Evolutionary conservation across 208 protist species (phyloP).

Genomic region (Trypanosoma melophagium): DNA sequence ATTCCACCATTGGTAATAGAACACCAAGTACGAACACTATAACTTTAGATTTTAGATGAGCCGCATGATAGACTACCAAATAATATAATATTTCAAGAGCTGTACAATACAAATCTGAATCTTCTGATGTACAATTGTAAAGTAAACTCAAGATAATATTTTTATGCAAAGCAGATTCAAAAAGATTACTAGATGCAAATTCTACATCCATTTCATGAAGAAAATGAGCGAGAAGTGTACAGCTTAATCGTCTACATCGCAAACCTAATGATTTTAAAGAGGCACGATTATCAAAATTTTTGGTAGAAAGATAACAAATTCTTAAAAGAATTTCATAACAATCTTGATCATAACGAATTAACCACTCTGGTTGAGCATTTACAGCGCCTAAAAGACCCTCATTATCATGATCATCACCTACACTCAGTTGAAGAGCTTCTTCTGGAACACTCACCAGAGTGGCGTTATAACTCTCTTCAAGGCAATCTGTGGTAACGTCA

Average conservation of each 20-base stretch:
- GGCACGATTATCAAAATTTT: neutral
- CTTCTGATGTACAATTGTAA: slow-evolving; percentile 9
- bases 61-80: neutral
- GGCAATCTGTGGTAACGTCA: no score
- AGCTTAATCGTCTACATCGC: slow-evolving; percentile 9
- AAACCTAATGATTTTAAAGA: slow-evolving; percentile 1
- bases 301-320: neutral
- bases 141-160: slow-evolving; percentile 9
- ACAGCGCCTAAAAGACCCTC: no score
- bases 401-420: no score
- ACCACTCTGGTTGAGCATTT: neutral
- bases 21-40: slow-evolving; percentile 17
- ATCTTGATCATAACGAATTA: neutral
- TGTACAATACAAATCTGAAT: slow-evolving; percentile 3
- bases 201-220: neutral
- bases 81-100: slow-evolving; percentile 1
- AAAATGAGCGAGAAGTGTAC: slow-evolving; percentile 6
- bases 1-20: slow-evolving; percentile 20
- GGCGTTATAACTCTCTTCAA: no score
- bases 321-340: neutral
- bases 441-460: no score
- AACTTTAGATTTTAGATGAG: slow-evolving; percentile 21
- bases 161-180: slow-evolving; percentile 5
- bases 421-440: no score
- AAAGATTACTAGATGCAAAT: slow-evolving; percentile 6